Percentiles rank a stretch among this genome's conserved stretches.
Evolutionary conservation across 495 filamentous ascomycete genomes (phyloP).

Genomic region (Corynascus novoguineensis): DNA sequence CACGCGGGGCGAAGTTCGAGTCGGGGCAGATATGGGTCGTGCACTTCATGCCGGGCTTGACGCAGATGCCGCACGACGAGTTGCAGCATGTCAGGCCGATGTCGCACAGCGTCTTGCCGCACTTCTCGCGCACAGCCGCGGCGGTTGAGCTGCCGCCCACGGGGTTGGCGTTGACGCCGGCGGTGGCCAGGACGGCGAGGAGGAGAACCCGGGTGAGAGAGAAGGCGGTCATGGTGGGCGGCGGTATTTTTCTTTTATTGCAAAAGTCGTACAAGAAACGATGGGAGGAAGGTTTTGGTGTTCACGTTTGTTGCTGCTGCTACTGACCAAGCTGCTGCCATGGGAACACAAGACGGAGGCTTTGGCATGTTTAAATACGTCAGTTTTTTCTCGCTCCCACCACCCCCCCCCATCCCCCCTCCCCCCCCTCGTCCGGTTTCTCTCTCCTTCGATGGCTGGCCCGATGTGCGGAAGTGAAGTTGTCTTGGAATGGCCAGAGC

Average conservation of each 20-base stretch:
- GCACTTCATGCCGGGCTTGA: constrained; percentile 19
- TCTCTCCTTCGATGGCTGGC: neutral
- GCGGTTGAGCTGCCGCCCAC: neutral
- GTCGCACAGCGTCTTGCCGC: constrained; percentile 16
- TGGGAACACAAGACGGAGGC: neutral
- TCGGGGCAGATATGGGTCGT: constrained; percentile 16
- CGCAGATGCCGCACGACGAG: constrained; percentile 20
- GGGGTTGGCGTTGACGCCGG: constrained; percentile 15
- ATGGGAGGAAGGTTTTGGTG: too few species aligned
- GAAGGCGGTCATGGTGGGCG: neutral
- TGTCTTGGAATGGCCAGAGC: neutral
- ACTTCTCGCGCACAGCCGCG: too few species aligned
- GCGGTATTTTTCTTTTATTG: neutral
- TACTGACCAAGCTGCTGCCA: too few species aligned
- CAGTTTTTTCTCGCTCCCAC: too few species aligned
- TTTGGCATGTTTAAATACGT: constrained; percentile 4
- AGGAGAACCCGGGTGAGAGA: constrained; percentile 8
- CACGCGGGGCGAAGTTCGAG: neutral
- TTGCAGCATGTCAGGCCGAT: constrained; percentile 22
- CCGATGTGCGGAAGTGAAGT: neutral
- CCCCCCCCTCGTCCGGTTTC: neutral
- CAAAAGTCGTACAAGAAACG: neutral
- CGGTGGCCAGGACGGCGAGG: constrained; percentile 8
- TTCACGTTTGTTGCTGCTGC: too few species aligned
- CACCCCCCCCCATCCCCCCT: too few species aligned